These are phyloP conservation scores for Omphalotus guepiniiformis DNA, from an alignment of 768 basidiomycete genomes.

Conservation along the genomic window DNA sequence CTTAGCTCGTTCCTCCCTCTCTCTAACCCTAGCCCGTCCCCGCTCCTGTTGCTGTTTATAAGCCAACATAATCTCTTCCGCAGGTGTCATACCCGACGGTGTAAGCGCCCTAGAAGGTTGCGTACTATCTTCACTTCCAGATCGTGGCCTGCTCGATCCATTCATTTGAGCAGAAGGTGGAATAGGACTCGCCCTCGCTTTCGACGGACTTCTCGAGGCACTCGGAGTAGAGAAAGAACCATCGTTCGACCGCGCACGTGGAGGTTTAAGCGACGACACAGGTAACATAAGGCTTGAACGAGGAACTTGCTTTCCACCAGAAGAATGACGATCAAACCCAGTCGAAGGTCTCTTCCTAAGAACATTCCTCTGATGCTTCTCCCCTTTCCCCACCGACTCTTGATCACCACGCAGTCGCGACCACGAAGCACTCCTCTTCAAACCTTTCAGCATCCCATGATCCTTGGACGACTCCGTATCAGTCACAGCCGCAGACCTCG, in stretches of 20 bases:
- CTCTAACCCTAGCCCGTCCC: constrained; percentile 2
- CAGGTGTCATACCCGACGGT: constrained; percentile 2
- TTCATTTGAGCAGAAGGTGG: constrained; percentile 4
- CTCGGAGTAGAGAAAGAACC: not conserved
- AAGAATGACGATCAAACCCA: not conserved
- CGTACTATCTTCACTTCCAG: not conserved
- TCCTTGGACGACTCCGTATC: not conserved
- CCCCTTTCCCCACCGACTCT: not conserved
- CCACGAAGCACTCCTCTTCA: constrained; percentile 2
- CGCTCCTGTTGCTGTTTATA: constrained; percentile 7
- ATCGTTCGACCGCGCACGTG: no score
- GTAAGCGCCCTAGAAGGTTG: no score
- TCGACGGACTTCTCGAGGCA: constrained; percentile 4
- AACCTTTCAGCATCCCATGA: constrained; percentile 1
- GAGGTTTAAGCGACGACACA: not conserved
- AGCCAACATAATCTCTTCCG: constrained; percentile 6
- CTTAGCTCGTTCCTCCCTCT: constrained; percentile 4
- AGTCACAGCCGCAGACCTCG: not conserved
- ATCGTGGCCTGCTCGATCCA: no score
- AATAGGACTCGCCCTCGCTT: constrained; percentile 1
- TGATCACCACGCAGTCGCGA: constrained; percentile 1
- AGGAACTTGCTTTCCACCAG: not conserved
- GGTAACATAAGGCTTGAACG: constrained; percentile 1
- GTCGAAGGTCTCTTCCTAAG: constrained; percentile 3
- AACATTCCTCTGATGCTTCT: constrained; percentile 2